These are phyloP conservation scores for Leccinum pellstonianum DNA, from an alignment of 768 basidiomycete species.

Conservation along the genomic window DNA sequence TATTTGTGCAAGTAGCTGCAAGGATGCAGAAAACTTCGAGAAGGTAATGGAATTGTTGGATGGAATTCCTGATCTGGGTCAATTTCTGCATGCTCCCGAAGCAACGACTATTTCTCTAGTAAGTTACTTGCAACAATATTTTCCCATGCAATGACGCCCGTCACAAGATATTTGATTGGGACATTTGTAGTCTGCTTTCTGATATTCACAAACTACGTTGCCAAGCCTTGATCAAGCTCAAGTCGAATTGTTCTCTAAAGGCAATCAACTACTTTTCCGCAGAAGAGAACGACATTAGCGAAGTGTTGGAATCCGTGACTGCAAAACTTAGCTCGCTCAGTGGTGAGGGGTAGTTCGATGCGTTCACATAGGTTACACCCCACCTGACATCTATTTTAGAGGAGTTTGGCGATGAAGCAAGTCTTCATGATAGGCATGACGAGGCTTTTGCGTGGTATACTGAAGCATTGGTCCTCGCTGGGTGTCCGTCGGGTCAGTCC, in stretches of 20 bases:
- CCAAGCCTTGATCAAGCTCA: too few species aligned
- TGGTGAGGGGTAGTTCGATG: conserved; percentile 3
- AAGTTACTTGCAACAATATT: background rate
- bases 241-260: too few species aligned
- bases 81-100: conserved; percentile 3
- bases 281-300: too few species aligned
- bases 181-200: conserved; percentile 3
- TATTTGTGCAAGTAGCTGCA: background rate
- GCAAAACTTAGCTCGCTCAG: too few species aligned
- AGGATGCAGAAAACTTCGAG: background rate
- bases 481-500: conserved; percentile 4
- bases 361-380: background rate
- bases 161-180: conserved; percentile 16
- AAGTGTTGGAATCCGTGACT: too few species aligned
- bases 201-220: background rate
- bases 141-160: background rate
- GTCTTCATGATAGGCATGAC: background rate
- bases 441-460: conserved; percentile 17
- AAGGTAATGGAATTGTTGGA: background rate
- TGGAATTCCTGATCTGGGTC: background rate
- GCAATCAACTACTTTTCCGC: too few species aligned
- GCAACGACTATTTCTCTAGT: conserved; percentile 5
- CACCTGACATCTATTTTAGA: conserved; percentile 2
- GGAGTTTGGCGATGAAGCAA: conserved; percentile 11
- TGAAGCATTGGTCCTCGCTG: conserved; percentile 7